phyloP scores from a whole-genome alignment of 2,329 filamentous ascomycete species.

The Penicillium capsulatum region DNA sequence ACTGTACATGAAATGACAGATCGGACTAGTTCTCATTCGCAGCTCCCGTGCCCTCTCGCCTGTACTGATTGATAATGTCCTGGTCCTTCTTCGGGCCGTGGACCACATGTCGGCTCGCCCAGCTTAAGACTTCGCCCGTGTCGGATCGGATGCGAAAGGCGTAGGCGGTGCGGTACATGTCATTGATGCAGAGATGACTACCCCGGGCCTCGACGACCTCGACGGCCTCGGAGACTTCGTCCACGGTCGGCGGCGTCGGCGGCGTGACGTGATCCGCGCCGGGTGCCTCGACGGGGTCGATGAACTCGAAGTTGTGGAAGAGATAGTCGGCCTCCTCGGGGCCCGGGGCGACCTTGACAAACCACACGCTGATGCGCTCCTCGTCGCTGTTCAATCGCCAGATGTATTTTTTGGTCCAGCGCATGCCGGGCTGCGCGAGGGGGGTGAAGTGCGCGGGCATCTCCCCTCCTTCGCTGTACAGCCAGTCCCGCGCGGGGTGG shows the following conservation, averaged over 20 bases:
- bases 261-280: conserved; percentile 18
- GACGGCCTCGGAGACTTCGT: conserved; percentile 14
- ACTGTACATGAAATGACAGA: neutral
- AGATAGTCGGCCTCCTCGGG: conserved; percentile 40
- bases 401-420: conserved; percentile 44
- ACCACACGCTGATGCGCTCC: conserved; percentile 42
- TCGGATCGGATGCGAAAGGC: conserved; percentile 36
- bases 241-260: conserved; percentile 21
- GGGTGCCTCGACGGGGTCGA: conserved; percentile 7
- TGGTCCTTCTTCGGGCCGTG: conserved; percentile 45
- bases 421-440: conserved; percentile 24
- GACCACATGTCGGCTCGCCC: conserved; percentile 45
- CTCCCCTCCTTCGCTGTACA: conserved; percentile 44
- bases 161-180: conserved; percentile 46
- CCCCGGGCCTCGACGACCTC: conserved; percentile 37
- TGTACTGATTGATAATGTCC: conserved; percentile 42
- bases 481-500: conserved; percentile 27
- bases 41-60: too few species aligned
- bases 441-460: conserved; percentile 29
- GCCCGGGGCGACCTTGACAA: conserved; percentile 36
- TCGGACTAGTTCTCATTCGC: too few species aligned
- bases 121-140: conserved; percentile 36
- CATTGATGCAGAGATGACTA: conserved; percentile 45
- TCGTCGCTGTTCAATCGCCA: conserved; percentile 34
- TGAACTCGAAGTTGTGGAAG: conserved; percentile 43